Base-by-base conservation (phyloP, 208 protist species). In the Crithidia acanthocephali region DNA sequence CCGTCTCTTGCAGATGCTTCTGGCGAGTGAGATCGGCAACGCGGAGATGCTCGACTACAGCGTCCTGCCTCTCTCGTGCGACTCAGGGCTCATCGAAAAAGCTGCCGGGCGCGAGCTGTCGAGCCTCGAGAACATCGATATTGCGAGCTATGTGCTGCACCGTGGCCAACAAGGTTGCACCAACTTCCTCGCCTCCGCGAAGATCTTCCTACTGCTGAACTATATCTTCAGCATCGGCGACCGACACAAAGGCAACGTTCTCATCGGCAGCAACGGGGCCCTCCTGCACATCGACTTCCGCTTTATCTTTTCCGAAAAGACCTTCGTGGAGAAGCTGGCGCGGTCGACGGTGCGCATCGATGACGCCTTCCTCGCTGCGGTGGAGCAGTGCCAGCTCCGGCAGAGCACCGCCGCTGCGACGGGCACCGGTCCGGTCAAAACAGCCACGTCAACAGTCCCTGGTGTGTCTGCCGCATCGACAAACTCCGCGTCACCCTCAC, bases 261-360 rank as follows among this genome's bases (percentile, higher is more conserved):
- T 95, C 77, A 72, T 95, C 35, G 85, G 83, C 74, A 79, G 78
- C 23, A 79, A 77, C 47, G 90, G 90, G 7, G 78, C 85, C 8
- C 83, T 93, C 53, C 87, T 95, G 37, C 90, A 95, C 73, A 93
- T 95, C 50, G 90, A 95, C 73, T 95, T 93, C 80, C 87, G 84
- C 35, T 88, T 89, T 58, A 74, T 93, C 28, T 79, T 92, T 25
- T 84, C 76, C 1, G 76, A 86, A 45, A 84, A 79, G 58, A 91
- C 90, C 10, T 76, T 88, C 13, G 80, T 78, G 15, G 87, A 93
- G 48, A 80, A 76, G 55, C 44, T 90, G 16, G 56, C 79, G 2
- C 69, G 81, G 25, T 73, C 74, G 2, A 74, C 74, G 7, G 71
- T 90, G 52, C 84, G 84, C 33, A 70, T 90, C 22, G 84, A 90